Base-by-base conservation (phyloP, 2,329 filamentous ascomycete genomes). In the Talaromyces sp. region DNA sequence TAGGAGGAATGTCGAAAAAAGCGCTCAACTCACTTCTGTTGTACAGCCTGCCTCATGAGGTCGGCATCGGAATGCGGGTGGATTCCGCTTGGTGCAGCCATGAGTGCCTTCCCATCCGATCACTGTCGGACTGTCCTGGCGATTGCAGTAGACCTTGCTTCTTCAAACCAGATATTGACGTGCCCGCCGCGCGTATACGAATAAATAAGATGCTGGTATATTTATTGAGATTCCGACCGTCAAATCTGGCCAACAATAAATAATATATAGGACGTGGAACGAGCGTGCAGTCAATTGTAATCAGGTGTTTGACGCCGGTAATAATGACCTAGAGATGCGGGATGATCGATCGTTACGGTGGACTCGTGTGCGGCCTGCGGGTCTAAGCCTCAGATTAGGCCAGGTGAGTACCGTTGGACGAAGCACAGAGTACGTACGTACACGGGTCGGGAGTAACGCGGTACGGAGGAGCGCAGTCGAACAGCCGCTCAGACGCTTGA, bases 31-130 rank as follows among this genome's bases (percentile, higher is more conserved):
- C 82, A 87, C 85, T 82, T 84, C 73, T 84, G 84, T 74, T 83
- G 77, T 76, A 85, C 82, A 66, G 84, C 81, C 76, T 87, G 86
- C 72, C 85, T 82, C 72, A 86, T 77, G 75, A 86, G 77, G 71
- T 87, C 85, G 61, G 83, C 82, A 63, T 86, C 84, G 66, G 80
- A 80, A 70, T 82, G 78, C 71, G 81, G 76, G 70, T 82, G 84
- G 70, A 79, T 77, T 75, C 80, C 79, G 75, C 80, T 80, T 68
- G 78, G 74, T 73, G 75, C 73, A 72, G 79, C 77, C 79, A 81
- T 79, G 68, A 67, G 73, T 70, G 71, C 67, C 71, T 69, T 78
- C 73, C 77, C 76, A 78, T 78, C 66, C 73, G 75, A 74, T 61
- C 68, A 66, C 61, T 60, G 52, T 59, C 63, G 59, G 47, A 19